These are phyloP conservation scores for Fusarium sterilihyphosum DNA, from an alignment of 2,329 filamentous ascomycete genomes.

Conservation along the genomic window DNA sequence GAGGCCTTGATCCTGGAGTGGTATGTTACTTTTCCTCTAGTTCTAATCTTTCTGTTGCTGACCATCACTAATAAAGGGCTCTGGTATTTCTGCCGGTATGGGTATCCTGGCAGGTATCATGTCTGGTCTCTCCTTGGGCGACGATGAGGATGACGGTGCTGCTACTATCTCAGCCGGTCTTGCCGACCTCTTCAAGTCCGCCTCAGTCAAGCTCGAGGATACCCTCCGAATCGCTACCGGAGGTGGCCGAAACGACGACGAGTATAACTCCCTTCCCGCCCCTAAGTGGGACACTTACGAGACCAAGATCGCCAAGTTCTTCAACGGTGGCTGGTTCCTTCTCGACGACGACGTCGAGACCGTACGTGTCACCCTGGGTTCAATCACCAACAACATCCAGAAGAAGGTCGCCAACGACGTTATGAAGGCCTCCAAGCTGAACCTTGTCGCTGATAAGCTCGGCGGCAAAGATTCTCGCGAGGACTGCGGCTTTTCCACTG, in stretches of 20 bases:
- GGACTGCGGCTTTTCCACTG: neutral
- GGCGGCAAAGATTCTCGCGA: neutral
- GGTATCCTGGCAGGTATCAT: neutral
- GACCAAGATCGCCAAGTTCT: constrained; percentile 31
- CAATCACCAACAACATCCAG: constrained; percentile 30
- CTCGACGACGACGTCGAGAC: constrained; percentile 27
- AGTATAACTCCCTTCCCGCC: constrained; percentile 13
- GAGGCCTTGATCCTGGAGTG: constrained; percentile 6
- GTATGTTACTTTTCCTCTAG: neutral
- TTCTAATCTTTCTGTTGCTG: accelerated
- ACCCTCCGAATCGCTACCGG: constrained; percentile 8
- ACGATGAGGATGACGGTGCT: neutral
- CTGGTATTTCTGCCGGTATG: neutral
- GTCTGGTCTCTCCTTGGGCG: neutral
- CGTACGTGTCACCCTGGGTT: neutral
- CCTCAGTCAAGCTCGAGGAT: neutral
- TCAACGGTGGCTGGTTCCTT: constrained; percentile 32
- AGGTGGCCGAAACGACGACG: neutral
- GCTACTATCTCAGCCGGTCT: neutral
- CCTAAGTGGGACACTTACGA: constrained; percentile 13
- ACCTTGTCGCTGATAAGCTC: constrained; percentile 28
- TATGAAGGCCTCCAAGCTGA: constrained; percentile 12
- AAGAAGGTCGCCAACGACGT: constrained; percentile 36
- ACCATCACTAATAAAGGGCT: accelerated
- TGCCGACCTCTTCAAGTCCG: neutral